phyloP scores from a whole-genome alignment of 148 eudicot genomes.

The Gaultheria prostrata region DNA sequence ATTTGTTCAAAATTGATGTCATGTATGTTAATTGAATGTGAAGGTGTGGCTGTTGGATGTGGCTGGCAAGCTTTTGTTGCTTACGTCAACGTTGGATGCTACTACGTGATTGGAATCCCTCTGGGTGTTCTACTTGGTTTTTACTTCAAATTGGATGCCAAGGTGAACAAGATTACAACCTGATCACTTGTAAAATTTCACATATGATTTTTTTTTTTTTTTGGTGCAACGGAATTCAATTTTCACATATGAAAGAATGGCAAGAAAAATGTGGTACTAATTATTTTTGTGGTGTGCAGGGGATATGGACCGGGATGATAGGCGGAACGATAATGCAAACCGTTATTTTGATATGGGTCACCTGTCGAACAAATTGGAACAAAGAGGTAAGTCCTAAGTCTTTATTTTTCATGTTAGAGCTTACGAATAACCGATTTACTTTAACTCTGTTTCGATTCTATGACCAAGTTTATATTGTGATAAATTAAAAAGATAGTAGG shows the following conservation, averaged over 20 bases:
- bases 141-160: neutral
- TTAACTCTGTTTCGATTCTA: no score
- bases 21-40: neutral
- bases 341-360: neutral
- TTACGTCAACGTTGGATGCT: neutral
- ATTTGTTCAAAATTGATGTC: neutral
- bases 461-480: no score
- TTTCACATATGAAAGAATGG: no score
- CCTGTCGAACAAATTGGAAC: neutral
- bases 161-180: neutral
- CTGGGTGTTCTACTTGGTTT: neutral
- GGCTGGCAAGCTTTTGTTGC: conserved; percentile 5
- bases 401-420: no score
- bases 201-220: no score
- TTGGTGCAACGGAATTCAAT: no score
- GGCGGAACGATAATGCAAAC: neutral
- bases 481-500: no score
- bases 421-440: no score
- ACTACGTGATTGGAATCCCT: neutral
- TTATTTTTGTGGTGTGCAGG: neutral
- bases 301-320: neutral
- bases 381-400: neutral
- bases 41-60: conserved; percentile 1
- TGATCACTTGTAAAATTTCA: neutral
- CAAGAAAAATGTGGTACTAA: neutral